Conservation (phyloP, 2,329 filamentous ascomycete species). For the Sclerotinia sclerotiorum region DNA sequence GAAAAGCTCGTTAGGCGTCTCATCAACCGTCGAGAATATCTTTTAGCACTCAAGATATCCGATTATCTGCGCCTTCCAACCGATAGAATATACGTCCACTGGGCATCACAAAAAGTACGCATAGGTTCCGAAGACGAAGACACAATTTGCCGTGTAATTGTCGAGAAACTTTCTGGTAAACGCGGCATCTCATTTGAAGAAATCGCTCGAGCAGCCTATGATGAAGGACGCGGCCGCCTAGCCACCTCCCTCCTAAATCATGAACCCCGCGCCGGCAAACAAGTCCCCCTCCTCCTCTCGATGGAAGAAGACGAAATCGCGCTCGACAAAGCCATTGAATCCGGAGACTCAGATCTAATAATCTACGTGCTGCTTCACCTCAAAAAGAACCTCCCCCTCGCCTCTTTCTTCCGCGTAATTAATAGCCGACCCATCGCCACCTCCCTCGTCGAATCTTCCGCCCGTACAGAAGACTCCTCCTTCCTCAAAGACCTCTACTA, state of each 20-base stretch:
- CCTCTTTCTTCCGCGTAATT: slow-evolving; percentile 89
- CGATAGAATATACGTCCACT: slow-evolving; percentile 91
- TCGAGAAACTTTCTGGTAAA: slow-evolving; percentile 82
- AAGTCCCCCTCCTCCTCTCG: slow-evolving; percentile 86
- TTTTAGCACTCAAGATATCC: slow-evolving; percentile 84
- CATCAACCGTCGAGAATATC: slow-evolving; percentile 85
- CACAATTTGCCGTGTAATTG: slow-evolving; percentile 79
- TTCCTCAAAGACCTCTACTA: slow-evolving; percentile 96
- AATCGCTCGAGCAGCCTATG: slow-evolving; percentile 88
- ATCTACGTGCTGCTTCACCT: slow-evolving; percentile 84
- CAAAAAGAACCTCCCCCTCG: slow-evolving; percentile 85
- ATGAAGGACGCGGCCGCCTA: slow-evolving; percentile 85
- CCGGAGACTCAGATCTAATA: slow-evolving; percentile 91
- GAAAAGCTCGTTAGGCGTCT: slow-evolving; percentile 84
- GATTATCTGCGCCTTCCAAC: slow-evolving; percentile 83
- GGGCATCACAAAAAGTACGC: slow-evolving; percentile 93
- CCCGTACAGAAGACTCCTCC: slow-evolving; percentile 71
- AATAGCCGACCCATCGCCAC: slow-evolving; percentile 82
- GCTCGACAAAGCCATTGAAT: slow-evolving; percentile 94
- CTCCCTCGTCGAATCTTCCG: slow-evolving; percentile 83
- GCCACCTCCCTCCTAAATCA: slow-evolving; percentile 91
- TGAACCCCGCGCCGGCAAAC: slow-evolving; percentile 90
- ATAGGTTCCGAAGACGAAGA: slow-evolving; percentile 83
- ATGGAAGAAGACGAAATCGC: slow-evolving; percentile 97
- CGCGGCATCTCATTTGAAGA: slow-evolving; percentile 93